A percentile compares a stretch with the other conserved stretches of the same genome.
Conservation (phyloP, 345 rosid species). For the Psidium guajava region DNA sequence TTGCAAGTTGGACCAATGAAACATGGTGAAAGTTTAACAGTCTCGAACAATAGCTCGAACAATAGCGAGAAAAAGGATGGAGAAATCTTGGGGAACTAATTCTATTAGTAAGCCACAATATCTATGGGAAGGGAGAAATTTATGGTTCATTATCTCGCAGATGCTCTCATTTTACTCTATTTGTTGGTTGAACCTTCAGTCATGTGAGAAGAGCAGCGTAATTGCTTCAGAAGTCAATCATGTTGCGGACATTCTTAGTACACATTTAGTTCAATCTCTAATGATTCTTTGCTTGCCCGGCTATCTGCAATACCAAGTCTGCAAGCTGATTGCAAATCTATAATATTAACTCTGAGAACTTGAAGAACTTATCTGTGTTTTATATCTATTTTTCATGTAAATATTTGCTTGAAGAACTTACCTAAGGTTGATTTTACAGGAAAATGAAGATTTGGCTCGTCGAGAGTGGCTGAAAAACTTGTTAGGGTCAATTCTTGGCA, state of each 20-base stretch:
- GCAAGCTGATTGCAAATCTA: neutral
- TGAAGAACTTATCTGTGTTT: neutral
- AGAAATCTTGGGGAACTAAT: neutral
- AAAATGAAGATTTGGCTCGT: constrained; percentile 18
- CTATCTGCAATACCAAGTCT: neutral
- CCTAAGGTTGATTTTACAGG: constrained; percentile 12
- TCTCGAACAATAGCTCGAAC: neutral
- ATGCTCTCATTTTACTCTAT: neutral
- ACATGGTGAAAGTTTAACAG: neutral
- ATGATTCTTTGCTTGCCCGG: neutral
- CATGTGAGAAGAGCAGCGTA: neutral
- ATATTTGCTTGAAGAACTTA: neutral
- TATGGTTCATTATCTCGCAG: neutral
- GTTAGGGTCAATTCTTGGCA: constrained; percentile 25
- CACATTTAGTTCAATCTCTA: neutral
- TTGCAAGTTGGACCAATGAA: neutral
- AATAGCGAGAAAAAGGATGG: neutral
- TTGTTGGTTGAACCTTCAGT: neutral
- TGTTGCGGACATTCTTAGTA: neutral
- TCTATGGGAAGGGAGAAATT: neutral
- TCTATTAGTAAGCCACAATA: neutral
- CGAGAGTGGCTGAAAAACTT: constrained; percentile 29
- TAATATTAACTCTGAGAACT: neutral
- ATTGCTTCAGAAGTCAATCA: neutral
- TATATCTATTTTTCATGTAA: neutral